Evolutionary conservation across 2,329 filamentous ascomycete genomes (phyloP).

Genomic region (Microcyclospora tardicrescens): DNA sequence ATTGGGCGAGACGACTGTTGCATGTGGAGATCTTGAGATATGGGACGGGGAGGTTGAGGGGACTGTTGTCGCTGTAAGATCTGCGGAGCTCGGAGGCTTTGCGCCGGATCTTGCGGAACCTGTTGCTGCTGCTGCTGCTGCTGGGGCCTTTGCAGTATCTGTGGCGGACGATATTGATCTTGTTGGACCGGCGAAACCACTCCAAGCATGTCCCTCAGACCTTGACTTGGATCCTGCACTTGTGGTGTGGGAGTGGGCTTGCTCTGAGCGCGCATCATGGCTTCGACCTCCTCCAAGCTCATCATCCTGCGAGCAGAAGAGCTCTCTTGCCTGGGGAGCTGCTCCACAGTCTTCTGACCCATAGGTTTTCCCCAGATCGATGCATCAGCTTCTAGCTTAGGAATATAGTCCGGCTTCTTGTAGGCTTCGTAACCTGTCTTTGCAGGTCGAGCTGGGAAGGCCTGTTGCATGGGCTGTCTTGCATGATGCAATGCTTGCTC

Average conservation of each 20-base stretch:
- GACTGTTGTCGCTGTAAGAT: conserved; percentile 25
- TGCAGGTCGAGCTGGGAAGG: conserved; percentile 28
- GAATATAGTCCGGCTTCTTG: conserved; percentile 67
- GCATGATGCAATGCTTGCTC: conserved; percentile 77
- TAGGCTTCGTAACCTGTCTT: conserved; percentile 86
- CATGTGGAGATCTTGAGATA: conserved; percentile 4
- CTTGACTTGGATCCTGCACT: conserved; percentile 16
- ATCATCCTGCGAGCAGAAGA: conserved; percentile 60
- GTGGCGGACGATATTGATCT: conserved; percentile 26
- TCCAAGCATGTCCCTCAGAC: conserved; percentile 23
- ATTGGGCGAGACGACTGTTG: conserved; percentile 6
- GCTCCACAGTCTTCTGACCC: conserved; percentile 32
- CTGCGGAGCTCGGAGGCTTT: conserved; percentile 28
- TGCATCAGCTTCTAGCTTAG: conserved; percentile 83
- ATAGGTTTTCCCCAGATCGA: conserved; percentile 78
- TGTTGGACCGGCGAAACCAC: conserved; percentile 16
- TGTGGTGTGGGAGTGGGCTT: conserved; percentile 23
- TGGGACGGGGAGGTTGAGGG: conserved; percentile 7
- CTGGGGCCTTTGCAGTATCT: conserved; percentile 39
- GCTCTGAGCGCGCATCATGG: conserved; percentile 66
- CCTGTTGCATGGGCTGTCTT: conserved; percentile 49
- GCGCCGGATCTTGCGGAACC: conserved; percentile 10
- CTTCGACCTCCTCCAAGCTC: conserved; percentile 94
- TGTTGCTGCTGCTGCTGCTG: conserved; percentile 22
- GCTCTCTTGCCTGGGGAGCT: conserved; percentile 11